These are phyloP conservation scores for Trametes villosa DNA, from an alignment of 768 basidiomycete genomes.

Conservation along the genomic window DNA sequence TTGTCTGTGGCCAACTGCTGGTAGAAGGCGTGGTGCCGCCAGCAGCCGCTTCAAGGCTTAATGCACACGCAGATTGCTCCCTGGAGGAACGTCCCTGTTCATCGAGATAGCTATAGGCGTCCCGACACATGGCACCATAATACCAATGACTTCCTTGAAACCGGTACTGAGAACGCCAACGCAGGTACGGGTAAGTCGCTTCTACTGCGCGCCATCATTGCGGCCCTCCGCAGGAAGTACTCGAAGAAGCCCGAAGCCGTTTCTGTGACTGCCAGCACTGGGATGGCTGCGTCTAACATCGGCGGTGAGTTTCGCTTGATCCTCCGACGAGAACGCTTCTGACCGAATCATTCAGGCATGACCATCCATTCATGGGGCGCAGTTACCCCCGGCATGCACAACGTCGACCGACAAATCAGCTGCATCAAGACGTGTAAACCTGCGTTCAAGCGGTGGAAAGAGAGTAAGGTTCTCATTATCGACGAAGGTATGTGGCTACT, in stretches of 20 bases:
- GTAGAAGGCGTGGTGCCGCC: no score
- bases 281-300: constrained; percentile 73
- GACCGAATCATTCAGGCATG: constrained; percentile 42
- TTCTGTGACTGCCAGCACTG: constrained; percentile 63
- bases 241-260: constrained; percentile 47
- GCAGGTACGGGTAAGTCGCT: constrained; percentile 72
- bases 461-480: constrained; percentile 61
- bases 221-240: constrained; percentile 51
- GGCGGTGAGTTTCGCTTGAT: constrained; percentile 46
- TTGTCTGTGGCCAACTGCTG: no score
- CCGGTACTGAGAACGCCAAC: neutral
- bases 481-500: constrained; percentile 56
- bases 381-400: constrained; percentile 53
- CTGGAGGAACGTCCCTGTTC: no score
- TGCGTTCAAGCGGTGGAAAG: constrained; percentile 59
- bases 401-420: constrained; percentile 49
- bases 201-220: constrained; percentile 60
- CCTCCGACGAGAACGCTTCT: constrained; percentile 22
- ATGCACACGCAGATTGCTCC: no score
- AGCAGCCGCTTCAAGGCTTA: no score
- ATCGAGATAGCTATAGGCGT: no score
- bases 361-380: constrained; percentile 69
- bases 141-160: no score
- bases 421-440: constrained; percentile 59
- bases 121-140: no score